These are phyloP conservation scores for Cytauxzoon felis DNA, from an alignment of 169 alveolate genomes.

Conservation along the genomic window DNA sequence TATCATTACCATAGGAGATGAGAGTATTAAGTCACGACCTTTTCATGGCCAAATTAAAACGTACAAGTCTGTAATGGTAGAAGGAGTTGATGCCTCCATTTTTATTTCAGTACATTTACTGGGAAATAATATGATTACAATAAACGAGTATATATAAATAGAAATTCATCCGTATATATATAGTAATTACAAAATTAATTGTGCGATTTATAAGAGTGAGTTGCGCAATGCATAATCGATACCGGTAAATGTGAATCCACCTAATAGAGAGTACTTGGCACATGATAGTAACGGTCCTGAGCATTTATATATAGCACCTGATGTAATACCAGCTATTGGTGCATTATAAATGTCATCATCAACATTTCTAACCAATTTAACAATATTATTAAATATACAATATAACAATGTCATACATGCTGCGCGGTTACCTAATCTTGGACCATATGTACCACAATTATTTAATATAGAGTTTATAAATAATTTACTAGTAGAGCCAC, in stretches of 20 bases:
- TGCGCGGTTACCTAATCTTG: conserved; percentile 76
- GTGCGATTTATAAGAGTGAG: conserved; percentile 23
- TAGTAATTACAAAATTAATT: background rate
- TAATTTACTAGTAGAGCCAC: conserved; percentile 81
- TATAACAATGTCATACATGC: conserved; percentile 79
- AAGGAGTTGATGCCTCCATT: background rate
- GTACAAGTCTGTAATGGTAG: conserved; percentile 1
- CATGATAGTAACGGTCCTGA: conserved; percentile 60
- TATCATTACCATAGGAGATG: conserved; percentile 11
- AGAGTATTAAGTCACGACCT: conserved; percentile 22
- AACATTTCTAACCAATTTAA: conserved; percentile 60
- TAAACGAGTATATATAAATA: background rate
- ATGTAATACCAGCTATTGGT: conserved; percentile 72
- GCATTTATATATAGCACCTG: conserved; percentile 82
- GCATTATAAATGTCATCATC: conserved; percentile 71
- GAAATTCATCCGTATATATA: background rate
- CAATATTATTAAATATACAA: conserved; percentile 72
- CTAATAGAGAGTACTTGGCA: conserved; percentile 62
- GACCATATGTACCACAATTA: conserved; percentile 77
- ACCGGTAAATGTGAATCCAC: conserved; percentile 67
- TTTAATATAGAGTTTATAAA: conserved; percentile 78
- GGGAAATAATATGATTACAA: background rate
- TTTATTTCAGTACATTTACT: background rate
- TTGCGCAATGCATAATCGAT: conserved; percentile 71
- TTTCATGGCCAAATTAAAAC: conserved; percentile 1